Conservation (phyloP, 345 rosid species). For the Melaleuca alternifolia region DNA sequence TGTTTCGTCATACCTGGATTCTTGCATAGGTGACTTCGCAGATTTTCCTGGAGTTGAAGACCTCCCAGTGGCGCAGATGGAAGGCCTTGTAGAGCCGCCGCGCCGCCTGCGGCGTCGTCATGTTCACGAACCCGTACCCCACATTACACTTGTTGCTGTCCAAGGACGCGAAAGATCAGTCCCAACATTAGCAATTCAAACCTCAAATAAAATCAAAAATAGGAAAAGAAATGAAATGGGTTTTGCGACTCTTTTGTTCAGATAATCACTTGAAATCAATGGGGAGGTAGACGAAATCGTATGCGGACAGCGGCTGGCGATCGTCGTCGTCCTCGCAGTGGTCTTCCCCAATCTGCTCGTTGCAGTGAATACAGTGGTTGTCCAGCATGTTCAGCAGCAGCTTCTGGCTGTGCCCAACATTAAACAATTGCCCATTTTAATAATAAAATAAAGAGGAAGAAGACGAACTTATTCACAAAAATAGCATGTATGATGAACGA, state of each 20-base stretch:
- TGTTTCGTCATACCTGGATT: constrained; percentile 47
- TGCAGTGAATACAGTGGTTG: constrained; percentile 83
- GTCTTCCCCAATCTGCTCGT: constrained; percentile 44
- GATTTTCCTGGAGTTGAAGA: constrained; percentile 66
- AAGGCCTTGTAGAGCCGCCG: constrained; percentile 73
- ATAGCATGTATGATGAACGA: not conserved
- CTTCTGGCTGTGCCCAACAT: constrained; percentile 26
- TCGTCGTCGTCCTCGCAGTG: constrained; percentile 15
- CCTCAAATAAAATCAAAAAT: not conserved
- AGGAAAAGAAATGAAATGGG: not conserved
- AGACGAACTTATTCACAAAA: not conserved
- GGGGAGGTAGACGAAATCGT: constrained; percentile 90
- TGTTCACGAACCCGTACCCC: constrained; percentile 98
- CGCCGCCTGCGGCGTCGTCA: constrained; percentile 80
- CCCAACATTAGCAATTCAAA: not conserved
- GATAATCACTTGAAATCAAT: constrained; percentile 72
- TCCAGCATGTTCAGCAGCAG: constrained; percentile 77
- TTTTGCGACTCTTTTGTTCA: not conserved
- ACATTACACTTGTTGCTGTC: constrained; percentile 85
- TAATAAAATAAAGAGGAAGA: not conserved
- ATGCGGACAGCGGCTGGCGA: constrained; percentile 57
- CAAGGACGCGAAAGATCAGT: not conserved
- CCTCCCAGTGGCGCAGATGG: constrained; percentile 70
- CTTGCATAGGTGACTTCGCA: constrained; percentile 89
- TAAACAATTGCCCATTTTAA: not conserved